Evolutionary conservation across 352 stramenopile species (phyloP).

Genomic region (Phytopythium aichiense): DNA sequence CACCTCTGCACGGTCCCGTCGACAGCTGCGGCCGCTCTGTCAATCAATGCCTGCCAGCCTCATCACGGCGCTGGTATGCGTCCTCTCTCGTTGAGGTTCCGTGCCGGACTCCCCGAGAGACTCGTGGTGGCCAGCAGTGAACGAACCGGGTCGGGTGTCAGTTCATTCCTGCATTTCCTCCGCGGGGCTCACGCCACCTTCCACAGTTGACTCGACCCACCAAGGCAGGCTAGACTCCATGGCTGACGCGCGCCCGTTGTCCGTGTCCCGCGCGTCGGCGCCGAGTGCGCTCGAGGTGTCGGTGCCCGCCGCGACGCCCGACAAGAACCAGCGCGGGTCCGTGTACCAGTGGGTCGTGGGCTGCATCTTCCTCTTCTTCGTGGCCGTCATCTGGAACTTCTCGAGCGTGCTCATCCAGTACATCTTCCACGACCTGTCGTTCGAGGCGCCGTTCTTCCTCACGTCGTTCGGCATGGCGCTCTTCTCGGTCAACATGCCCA

Average conservation of each 20-base stretch:
- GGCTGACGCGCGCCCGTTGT: background rate
- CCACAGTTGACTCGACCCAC: no score
- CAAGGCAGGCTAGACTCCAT: background rate
- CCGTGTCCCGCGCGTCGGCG: background rate
- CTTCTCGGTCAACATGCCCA: conserved; percentile 72
- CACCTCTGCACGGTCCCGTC: background rate
- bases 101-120: background rate
- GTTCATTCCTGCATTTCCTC: background rate
- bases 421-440: conserved; percentile 81
- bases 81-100: background rate
- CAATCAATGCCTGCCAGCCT: no score
- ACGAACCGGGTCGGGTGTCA: no score
- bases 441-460: conserved; percentile 81
- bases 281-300: background rate
- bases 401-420: conserved; percentile 84
- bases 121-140: background rate
- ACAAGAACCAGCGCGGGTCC: conserved; percentile 25
- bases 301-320: background rate
- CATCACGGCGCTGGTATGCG: no score
- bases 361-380: conserved; percentile 57
- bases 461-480: conserved; percentile 79
- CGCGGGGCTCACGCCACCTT: no score
- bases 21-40: no score
- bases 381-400: conserved; percentile 75
- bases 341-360: conserved; percentile 59